Percentiles rank a stretch among this genome's conserved stretches.
These are phyloP conservation scores for Alternaria rosae DNA, from an alignment of 2,329 filamentous ascomycete species.

Conservation along the genomic window DNA sequence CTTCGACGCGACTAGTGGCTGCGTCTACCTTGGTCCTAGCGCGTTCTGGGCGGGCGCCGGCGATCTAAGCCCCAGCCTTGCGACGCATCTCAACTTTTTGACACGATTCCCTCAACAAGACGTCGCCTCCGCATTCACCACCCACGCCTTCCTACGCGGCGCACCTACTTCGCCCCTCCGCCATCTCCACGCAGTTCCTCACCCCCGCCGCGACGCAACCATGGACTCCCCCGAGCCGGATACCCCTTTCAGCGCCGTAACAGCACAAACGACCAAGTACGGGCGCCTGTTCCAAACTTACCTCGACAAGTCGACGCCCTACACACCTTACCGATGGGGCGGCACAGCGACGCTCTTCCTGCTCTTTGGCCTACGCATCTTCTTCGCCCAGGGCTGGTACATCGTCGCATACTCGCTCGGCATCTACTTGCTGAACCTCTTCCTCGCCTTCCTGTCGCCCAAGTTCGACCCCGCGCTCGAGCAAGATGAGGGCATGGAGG, in stretches of 20 bases:
- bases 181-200: background rate
- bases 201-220: slow-evolving; percentile 9
- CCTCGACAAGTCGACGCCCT: slow-evolving; percentile 92
- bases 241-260: slow-evolving; percentile 91
- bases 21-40: slow-evolving; percentile 4
- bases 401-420: slow-evolving; percentile 98
- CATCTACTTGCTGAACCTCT: slow-evolving; percentile 98
- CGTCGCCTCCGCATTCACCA: slow-evolving; percentile 1
- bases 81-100: slow-evolving; percentile 29
- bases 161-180: slow-evolving; percentile 3
- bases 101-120: slow-evolving; percentile 40
- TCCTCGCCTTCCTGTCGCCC: slow-evolving; percentile 96
- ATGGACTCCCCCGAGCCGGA: slow-evolving; percentile 92
- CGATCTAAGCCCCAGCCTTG: slow-evolving; percentile 32
- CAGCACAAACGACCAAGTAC: slow-evolving; percentile 79
- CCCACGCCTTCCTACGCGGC: slow-evolving; percentile 10
- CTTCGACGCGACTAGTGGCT: background rate
- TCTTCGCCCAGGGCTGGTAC: slow-evolving; percentile 97
- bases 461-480: slow-evolving; percentile 99
- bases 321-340: slow-evolving; percentile 86
- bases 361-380: slow-evolving; percentile 86
- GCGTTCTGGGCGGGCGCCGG: background rate
- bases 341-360: slow-evolving; percentile 78
- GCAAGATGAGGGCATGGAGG: slow-evolving; percentile 94
- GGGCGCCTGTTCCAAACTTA: slow-evolving; percentile 88